A percentile compares a stretch with the other conserved stretches of the same genome.
Evolutionary conservation across 768 basidiomycete species (phyloP).

Genomic region (Termitomyces sp.): DNA sequence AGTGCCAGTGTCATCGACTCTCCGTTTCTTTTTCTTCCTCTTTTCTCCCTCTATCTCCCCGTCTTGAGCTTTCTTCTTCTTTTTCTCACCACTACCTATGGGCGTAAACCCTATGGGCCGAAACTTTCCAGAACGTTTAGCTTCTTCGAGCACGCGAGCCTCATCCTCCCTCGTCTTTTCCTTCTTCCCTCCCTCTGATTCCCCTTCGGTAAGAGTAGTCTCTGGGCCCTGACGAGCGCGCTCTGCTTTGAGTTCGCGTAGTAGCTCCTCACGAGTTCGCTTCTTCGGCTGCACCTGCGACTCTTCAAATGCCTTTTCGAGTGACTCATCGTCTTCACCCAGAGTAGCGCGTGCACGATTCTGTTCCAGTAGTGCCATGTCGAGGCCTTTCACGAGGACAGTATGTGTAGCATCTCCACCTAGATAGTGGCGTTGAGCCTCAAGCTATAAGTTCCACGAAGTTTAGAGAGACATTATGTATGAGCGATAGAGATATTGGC

Average conservation of each 20-base stretch:
- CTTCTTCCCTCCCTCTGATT: conserved; percentile 18
- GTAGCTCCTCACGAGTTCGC: conserved; percentile 72
- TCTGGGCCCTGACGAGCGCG: conserved; percentile 23
- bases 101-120: conserved; percentile 67
- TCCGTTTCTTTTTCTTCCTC: conserved; percentile 54
- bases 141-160: conserved; percentile 30
- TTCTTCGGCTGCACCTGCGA: conserved; percentile 38
- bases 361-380: conserved; percentile 80
- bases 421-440: conserved; percentile 69
- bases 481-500: conserved; percentile 13
- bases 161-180: conserved; percentile 23
- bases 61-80: conserved; percentile 45
- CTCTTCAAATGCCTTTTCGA: conserved; percentile 63
- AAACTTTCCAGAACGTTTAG: conserved; percentile 46
- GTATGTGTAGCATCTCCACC: conserved; percentile 85
- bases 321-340: conserved; percentile 52
- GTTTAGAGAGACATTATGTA: not conserved
- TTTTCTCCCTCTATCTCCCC: conserved; percentile 30
- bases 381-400: conserved; percentile 86
- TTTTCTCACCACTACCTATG: conserved; percentile 38
- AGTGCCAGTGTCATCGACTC: not conserved
- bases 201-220: not conserved
- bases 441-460: conserved; percentile 40
- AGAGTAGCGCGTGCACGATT: conserved; percentile 59
- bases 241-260: conserved; percentile 67